These are phyloP conservation scores for Solanum neorickii DNA, from an alignment of 257 asterid species.

Conservation along the genomic window DNA sequence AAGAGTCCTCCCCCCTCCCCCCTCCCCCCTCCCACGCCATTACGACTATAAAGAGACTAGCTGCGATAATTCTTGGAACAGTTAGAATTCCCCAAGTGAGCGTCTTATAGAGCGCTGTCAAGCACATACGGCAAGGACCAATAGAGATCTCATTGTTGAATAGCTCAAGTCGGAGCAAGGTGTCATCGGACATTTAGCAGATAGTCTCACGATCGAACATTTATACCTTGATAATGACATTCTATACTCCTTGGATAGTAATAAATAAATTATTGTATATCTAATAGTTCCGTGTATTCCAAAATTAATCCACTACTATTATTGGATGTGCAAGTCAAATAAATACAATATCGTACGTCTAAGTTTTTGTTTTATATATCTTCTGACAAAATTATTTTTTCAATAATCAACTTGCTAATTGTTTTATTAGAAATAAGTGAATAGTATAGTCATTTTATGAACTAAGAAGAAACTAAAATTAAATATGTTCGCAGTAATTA, in stretches of 20 bases:
- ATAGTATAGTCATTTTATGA: too few species aligned
- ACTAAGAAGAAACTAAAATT: not conserved
- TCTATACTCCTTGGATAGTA: not conserved
- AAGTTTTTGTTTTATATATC: not conserved
- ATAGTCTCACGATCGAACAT: too few species aligned
- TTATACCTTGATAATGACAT: too few species aligned
- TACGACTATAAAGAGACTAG: too few species aligned
- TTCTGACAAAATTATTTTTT: not conserved
- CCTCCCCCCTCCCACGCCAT: too few species aligned
- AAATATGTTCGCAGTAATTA: not conserved
- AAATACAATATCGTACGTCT: not conserved
- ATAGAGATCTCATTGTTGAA: too few species aligned
- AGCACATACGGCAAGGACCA: too few species aligned
- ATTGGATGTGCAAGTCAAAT: not conserved
- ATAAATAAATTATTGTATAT: not conserved
- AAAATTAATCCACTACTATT: not conserved
- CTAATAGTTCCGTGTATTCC: not conserved
- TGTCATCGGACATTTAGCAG: accelerated
- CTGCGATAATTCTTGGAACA: too few species aligned
- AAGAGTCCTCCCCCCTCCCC: too few species aligned
- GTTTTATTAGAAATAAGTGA: not conserved
- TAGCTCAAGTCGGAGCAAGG: too few species aligned
- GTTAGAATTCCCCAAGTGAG: too few species aligned
- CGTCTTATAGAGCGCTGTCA: too few species aligned
- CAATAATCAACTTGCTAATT: not conserved